Conservation (phyloP, 108 stramenopile genomes). For the Schizochytrium sp. region DNA sequence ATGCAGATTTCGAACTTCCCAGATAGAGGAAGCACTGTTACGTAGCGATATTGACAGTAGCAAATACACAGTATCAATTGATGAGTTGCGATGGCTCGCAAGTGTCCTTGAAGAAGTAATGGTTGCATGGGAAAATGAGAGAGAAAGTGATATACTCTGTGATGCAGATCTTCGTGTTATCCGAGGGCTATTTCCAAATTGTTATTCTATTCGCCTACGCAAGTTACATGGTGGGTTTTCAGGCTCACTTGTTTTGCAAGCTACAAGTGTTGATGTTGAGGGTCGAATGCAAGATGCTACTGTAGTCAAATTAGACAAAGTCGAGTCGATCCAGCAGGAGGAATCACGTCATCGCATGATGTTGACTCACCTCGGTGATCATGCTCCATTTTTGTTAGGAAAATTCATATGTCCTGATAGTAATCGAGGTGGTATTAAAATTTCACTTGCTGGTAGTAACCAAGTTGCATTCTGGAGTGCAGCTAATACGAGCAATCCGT, state of each 20-base stretch:
- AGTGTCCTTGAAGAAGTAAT: background rate
- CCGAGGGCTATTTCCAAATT: slow-evolving; percentile 34
- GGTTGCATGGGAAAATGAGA: slow-evolving; percentile 22
- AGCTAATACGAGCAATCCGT: background rate
- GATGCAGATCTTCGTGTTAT: slow-evolving; percentile 35
- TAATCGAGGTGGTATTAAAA: slow-evolving; percentile 30
- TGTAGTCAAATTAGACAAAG: slow-evolving; percentile 20
- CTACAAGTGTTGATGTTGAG: background rate
- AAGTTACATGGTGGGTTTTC: slow-evolving; percentile 46
- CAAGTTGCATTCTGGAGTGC: background rate
- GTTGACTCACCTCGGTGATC: slow-evolving; percentile 23
- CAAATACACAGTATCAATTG: background rate
- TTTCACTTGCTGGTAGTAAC: slow-evolving; percentile 5
- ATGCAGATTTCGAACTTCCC: background rate
- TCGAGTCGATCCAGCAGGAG: slow-evolving; percentile 24
- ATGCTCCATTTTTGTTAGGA: background rate
- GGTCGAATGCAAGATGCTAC: slow-evolving; percentile 4
- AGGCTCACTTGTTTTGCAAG: slow-evolving; percentile 21
- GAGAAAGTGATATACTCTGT: background rate
- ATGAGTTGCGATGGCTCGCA: slow-evolving; percentile 17
- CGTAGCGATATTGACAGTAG: background rate
- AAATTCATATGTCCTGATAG: background rate
- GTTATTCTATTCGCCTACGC: background rate
- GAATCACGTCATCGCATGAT: slow-evolving; percentile 18
- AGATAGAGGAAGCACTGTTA: slow-evolving; percentile 7